A percentile compares a stretch with the other conserved stretches of the same genome.
phyloP scores from a whole-genome alignment of 2,329 filamentous ascomycete genomes.

The Moelleriella libera region DNA sequence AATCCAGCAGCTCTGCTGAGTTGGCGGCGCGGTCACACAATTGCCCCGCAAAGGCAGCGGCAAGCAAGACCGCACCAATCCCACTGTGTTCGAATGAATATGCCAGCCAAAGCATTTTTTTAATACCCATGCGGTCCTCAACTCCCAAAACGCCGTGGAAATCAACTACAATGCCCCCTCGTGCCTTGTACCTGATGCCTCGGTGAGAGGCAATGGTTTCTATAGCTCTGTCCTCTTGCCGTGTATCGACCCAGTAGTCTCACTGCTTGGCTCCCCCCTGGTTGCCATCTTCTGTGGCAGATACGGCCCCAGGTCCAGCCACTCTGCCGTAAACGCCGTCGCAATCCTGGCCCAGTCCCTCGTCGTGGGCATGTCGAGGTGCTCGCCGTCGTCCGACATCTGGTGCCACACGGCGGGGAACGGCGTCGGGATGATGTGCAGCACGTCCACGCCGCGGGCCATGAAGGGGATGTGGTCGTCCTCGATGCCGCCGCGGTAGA shows the following conservation, averaged over 20 bases:
- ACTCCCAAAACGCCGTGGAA: too few relatives aligned
- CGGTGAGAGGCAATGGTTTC: not conserved
- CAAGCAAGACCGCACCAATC: too few relatives aligned
- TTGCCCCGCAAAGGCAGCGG: too few relatives aligned
- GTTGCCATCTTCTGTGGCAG: conserved; percentile 15
- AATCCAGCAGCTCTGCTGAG: too few relatives aligned
- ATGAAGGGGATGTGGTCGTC: conserved; percentile 94
- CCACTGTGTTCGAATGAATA: too few relatives aligned
- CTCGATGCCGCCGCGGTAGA: conserved; percentile 41
- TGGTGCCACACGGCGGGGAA: conserved; percentile 84
- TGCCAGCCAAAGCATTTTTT: too few relatives aligned
- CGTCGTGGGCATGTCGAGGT: conserved; percentile 67
- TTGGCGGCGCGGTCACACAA: too few relatives aligned
- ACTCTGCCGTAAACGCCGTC: conserved; percentile 76
- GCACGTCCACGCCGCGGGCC: conserved; percentile 66
- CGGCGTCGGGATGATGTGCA: conserved; percentile 76
- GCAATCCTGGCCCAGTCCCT: conserved; percentile 81
- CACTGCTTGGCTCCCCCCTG: conserved; percentile 11
- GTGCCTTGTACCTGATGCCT: too few relatives aligned
- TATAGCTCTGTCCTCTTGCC: conserved; percentile 19
- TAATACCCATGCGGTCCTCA: too few relatives aligned
- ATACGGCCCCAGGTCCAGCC: conserved; percentile 58
- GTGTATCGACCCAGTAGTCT: conserved; percentile 8
- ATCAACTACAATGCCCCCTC: too few relatives aligned
- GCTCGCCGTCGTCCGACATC: conserved; percentile 66